These are phyloP conservation scores for Fusarium avenaceum DNA, from an alignment of 2,329 filamentous ascomycete species.

Conservation along the genomic window DNA sequence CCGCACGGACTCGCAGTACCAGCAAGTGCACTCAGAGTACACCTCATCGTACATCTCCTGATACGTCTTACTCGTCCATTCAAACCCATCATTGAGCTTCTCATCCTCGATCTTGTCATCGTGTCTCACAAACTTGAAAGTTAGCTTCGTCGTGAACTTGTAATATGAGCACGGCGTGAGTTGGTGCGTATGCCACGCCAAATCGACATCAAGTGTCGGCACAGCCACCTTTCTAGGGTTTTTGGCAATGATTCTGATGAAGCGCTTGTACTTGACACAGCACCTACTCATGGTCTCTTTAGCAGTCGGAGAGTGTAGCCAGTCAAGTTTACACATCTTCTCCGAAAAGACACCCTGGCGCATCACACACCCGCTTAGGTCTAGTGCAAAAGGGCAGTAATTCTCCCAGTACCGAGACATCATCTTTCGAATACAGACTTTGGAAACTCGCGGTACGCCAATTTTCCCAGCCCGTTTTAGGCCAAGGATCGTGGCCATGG, in stretches of 20 bases:
- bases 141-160: slow-evolving; percentile 63
- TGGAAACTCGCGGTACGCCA: slow-evolving; percentile 44
- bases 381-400: slow-evolving; percentile 72
- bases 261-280: slow-evolving; percentile 74
- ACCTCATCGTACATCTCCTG: slow-evolving; percentile 73
- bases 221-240: slow-evolving; percentile 67
- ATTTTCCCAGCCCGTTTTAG: slow-evolving; percentile 11
- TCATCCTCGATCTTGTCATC: slow-evolving; percentile 85
- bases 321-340: slow-evolving; percentile 83
- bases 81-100: slow-evolving; percentile 74
- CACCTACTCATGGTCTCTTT: slow-evolving; percentile 74
- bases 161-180: slow-evolving; percentile 75
- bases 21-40: slow-evolving; percentile 84
- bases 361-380: slow-evolving; percentile 74
- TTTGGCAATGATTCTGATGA: slow-evolving; percentile 69
- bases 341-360: slow-evolving; percentile 75
- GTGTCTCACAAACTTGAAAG: slow-evolving; percentile 77
- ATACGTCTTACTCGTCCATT: slow-evolving; percentile 79
- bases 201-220: slow-evolving; percentile 80
- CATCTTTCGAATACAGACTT: slow-evolving; percentile 71
- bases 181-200: slow-evolving; percentile 87
- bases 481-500: slow-evolving; percentile 34
- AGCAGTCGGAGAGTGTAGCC: slow-evolving; percentile 79
- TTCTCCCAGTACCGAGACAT: slow-evolving; percentile 80
- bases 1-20: slow-evolving; percentile 79